phyloP scores from a whole-genome alignment of 306 rosid genomes.

The Notholithocarpus densiflorus region DNA sequence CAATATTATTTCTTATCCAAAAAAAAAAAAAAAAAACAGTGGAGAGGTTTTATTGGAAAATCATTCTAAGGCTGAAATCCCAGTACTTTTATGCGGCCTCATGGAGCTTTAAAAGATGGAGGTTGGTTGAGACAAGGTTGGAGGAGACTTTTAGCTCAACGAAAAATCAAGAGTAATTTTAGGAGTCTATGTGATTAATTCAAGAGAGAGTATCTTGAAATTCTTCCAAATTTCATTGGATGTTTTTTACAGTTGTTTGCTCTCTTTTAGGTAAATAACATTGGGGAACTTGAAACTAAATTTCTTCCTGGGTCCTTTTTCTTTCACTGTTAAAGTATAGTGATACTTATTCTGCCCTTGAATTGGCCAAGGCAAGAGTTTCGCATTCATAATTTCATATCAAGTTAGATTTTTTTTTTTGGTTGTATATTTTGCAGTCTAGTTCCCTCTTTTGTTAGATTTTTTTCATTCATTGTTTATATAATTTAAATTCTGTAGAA shows the following conservation, averaged over 20 bases:
- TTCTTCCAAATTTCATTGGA: not conserved
- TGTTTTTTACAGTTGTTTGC: not conserved
- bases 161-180: not conserved
- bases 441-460: not conserved
- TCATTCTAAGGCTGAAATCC: not conserved
- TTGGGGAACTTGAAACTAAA: not conserved
- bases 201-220: not conserved
- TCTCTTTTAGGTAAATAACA: not conserved
- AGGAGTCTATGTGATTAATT: not conserved
- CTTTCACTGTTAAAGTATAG: not conserved
- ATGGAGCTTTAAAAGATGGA: not conserved
- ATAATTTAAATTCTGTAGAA: not conserved
- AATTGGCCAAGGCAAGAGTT: not conserved
- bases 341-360: not conserved
- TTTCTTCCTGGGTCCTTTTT: not conserved
- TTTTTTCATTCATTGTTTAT: not conserved
- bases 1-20: no score
- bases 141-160: not conserved
- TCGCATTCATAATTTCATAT: not conserved
- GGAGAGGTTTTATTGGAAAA: not conserved
- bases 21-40: no score
- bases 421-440: not conserved
- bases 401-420: not conserved
- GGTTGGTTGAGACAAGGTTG: not conserved
- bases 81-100: not conserved